Percentiles rank a stretch among this genome's conserved stretches.
phyloP scores from a whole-genome alignment of 805 yeast genomes.

The Saccharomycopsis malanga region DNA sequence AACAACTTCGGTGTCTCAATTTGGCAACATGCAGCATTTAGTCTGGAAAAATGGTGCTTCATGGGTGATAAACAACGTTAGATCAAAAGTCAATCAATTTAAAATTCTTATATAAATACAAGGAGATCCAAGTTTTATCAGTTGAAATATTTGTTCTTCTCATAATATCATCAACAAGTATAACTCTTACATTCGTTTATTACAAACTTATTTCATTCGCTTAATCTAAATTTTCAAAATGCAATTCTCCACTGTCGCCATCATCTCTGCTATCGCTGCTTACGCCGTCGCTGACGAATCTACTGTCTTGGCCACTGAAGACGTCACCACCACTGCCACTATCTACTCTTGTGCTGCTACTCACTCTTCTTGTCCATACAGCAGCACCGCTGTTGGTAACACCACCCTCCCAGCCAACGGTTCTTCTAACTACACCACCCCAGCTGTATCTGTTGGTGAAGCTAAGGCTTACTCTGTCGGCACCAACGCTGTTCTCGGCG shows the following conservation, averaged over 20 bases:
- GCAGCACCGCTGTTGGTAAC: slow-evolving; percentile 8
- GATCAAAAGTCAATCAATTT: no score
- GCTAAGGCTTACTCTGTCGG: slow-evolving; percentile 26
- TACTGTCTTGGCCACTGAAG: slow-evolving; percentile 17
- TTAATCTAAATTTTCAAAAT: slow-evolving; percentile 22
- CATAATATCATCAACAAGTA: neutral
- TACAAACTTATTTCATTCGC: neutral
- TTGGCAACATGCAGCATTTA: no score
- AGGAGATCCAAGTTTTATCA: no score
- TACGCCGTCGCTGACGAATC: slow-evolving; percentile 24
- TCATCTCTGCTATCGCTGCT: slow-evolving; percentile 26
- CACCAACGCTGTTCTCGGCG: slow-evolving; percentile 27
- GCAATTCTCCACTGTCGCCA: slow-evolving; percentile 29
- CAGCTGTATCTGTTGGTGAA: slow-evolving; percentile 26
- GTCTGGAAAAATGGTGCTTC: no score
- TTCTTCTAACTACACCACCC: slow-evolving; percentile 21
- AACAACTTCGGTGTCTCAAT: no score
- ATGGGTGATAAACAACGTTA: no score
- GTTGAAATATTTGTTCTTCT: no score
- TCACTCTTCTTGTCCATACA: slow-evolving; percentile 22
- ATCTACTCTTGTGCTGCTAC: slow-evolving; percentile 20
- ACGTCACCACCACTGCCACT: slow-evolving; percentile 19
- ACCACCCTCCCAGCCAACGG: slow-evolving; percentile 18
- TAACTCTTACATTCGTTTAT: neutral
- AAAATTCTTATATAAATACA: no score